Base-by-base conservation (phyloP, 106 monocot species). In the Posidonia australis region DNA sequence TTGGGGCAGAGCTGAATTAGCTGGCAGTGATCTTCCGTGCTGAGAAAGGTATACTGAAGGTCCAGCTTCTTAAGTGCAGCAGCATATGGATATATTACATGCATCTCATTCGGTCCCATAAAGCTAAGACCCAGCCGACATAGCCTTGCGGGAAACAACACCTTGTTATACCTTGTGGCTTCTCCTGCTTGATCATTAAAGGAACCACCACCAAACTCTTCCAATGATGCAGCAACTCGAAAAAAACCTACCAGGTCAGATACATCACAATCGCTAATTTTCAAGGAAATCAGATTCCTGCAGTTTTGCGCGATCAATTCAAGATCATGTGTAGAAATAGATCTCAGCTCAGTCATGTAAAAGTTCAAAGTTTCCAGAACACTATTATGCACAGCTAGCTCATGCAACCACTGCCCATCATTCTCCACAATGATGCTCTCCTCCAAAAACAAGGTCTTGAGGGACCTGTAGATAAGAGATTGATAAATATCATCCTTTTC, bases 11-110 rank as follows among this genome's bases (percentile, higher is more conserved):
- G 81, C 36, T 82, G 86, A 64, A 94, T 84, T 49, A 94, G 73
- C 76, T 86, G 84, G 60, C 89, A 89, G 51, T 94, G 93, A 64
- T 89, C 89, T 45, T 94, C 86, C 1, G 93, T 94, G 56, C 68
- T 80, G 62, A 94, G 84, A 53, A 92, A 88, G 45, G 89, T 80
- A 28, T 73, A 89, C 62, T 89, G 86, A 36, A 94, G 73, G 69
- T 94, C 93, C 42, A 94, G 65, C 74, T 84, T 94, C 79, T 82
- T 94, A 14, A 94, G 82, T 28, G 66, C 46, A 36, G 75, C 77
- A 72, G 89, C 89, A 67, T 76, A 76, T 1, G 86, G 89, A 67
- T 74, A 86, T 75, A 96, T 32, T 44, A 84, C 28, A 7, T 73
- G 78, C 84, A 96, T 82, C 66, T 90, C 86, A 63, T 96, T 82